Percentiles rank a stretch among this genome's conserved stretches.
phyloP scores from a whole-genome alignment of 2,329 filamentous ascomycete species.

The Fusarium sp. region DNA sequence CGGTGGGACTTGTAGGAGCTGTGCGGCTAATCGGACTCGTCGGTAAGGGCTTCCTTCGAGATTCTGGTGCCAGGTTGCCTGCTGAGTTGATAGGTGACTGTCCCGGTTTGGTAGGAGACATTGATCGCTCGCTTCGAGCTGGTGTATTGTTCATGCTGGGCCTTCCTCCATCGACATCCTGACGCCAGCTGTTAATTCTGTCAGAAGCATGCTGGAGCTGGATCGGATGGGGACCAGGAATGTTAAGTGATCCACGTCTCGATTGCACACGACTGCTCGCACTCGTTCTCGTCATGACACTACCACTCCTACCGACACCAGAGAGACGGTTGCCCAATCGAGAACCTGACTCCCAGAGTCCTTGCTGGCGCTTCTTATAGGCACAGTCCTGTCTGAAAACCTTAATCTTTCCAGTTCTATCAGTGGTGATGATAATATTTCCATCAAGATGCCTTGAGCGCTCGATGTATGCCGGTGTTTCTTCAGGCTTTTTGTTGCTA shows the following conservation, averaged over 20 bases:
- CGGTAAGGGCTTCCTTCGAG: slow-evolving; percentile 57
- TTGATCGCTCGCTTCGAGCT: slow-evolving; percentile 62
- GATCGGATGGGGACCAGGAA: slow-evolving; percentile 41
- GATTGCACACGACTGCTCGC: slow-evolving; percentile 59
- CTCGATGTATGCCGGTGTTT: slow-evolving; percentile 80
- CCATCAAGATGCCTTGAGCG: slow-evolving; percentile 81
- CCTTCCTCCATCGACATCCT: slow-evolving; percentile 63
- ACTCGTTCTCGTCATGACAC: slow-evolving; percentile 64
- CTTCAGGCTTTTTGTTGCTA: slow-evolving; percentile 62
- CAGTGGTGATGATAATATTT: slow-evolving; percentile 91
- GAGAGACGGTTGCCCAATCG: slow-evolving; percentile 77
- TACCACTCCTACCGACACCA: slow-evolving; percentile 67
- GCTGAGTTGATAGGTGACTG: slow-evolving; percentile 51
- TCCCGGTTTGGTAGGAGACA: slow-evolving; percentile 61
- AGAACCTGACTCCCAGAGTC: slow-evolving; percentile 81
- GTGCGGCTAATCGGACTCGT: slow-evolving; percentile 42
- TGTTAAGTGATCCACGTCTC: slow-evolving; percentile 63
- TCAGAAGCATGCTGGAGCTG: slow-evolving; percentile 63
- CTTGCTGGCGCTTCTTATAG: slow-evolving; percentile 77
- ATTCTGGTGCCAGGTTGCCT: slow-evolving; percentile 57
- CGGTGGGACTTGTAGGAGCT: slow-evolving; percentile 52
- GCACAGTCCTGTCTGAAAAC: slow-evolving; percentile 97
- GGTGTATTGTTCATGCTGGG: slow-evolving; percentile 53
- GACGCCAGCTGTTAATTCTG: slow-evolving; percentile 88
- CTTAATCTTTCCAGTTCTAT: slow-evolving; percentile 89